Base-by-base conservation (phyloP, 495 filamentous ascomycete genomes). In the Tuber aestivum region DNA sequence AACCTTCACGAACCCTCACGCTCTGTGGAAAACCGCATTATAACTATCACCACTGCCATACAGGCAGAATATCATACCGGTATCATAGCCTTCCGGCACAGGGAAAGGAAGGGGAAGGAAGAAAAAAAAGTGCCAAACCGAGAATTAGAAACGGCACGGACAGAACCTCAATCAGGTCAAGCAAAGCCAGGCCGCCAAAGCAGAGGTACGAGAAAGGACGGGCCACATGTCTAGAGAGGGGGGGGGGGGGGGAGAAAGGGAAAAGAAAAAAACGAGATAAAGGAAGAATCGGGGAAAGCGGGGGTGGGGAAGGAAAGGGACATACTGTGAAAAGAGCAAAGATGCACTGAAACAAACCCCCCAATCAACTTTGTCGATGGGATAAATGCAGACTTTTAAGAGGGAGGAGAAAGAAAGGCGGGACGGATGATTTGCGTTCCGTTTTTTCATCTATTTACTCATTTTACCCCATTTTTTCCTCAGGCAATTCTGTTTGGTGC, bases 291-390 rank as follows among this genome's bases (percentile, higher is more conserved):
- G 56, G 16, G 12, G 27, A 35, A 35, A 65, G 56, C 56, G 56
- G 56, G 56, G 56, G 9, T 56, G n/a, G 56, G 56, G 56, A 32
- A 61, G 56, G 56, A 61, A 61, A 61, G 56, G 12, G 27, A 61
- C 56, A 61, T n/a, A n/a, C n/a, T n/a, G n/a, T 27, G 9, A 56
- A 48, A 23, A 27, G 23, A 10, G 41, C 1, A 20, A 10, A 32
- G 12, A 61, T 61, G 50, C 50, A 32, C 50, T 61, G 50, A 61
- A 61, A 61, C 50, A 61, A 61, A 61, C n/a, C 50, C n/a, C 50
- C 50, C 50, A 65, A 65, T 65, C 56, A 65, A 65, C 56, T 35
- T 35, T 14, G 5, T 35, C 27, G 56, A 65, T 14, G 56, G 56
- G 27, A 35, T 65, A 65, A 35, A 32, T 65, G 56, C 32, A 65